These are phyloP conservation scores for Vararia minispora DNA, from an alignment of 768 basidiomycete genomes.

Conservation along the genomic window DNA sequence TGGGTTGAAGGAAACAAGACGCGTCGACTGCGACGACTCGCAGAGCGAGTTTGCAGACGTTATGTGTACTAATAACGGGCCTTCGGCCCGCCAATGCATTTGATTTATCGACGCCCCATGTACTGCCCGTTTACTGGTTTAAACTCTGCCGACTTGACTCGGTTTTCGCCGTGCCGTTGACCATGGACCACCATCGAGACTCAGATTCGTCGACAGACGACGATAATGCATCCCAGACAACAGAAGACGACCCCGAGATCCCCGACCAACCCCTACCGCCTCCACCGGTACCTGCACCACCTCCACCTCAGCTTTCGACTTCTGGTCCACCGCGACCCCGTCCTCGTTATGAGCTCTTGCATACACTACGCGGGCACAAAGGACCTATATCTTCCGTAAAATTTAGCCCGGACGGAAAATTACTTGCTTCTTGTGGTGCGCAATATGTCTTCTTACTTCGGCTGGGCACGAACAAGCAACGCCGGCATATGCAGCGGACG, in stretches of 20 bases:
- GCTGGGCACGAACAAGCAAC: not conserved
- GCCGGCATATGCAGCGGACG: slow-evolving; percentile 42
- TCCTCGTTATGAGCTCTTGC: slow-evolving; percentile 61
- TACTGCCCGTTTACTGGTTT: no score
- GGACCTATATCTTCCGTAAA: slow-evolving; percentile 81
- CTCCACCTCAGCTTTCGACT: slow-evolving; percentile 19
- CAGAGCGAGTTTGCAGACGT: no score
- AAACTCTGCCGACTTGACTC: no score
- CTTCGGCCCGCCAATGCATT: no score
- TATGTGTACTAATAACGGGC: no score
- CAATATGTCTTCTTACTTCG: not conserved
- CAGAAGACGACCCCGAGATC: slow-evolving; percentile 75
- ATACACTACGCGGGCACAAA: slow-evolving; percentile 67
- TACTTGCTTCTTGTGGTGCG: slow-evolving; percentile 80
- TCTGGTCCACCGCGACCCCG: slow-evolving; percentile 28
- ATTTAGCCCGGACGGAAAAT: slow-evolving; percentile 81
- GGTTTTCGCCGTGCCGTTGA: no score
- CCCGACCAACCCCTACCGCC: slow-evolving; percentile 42
- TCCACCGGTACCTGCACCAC: slow-evolving; percentile 25
- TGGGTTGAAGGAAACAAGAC: no score
- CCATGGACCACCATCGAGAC: no score
- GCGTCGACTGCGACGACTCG: no score
- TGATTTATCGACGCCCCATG: no score
- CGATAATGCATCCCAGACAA: slow-evolving; percentile 70
- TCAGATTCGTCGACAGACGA: slow-evolving; percentile 39